These are phyloP conservation scores for Theileria parva DNA, from an alignment of 169 alveolate genomes.

Conservation along the genomic window DNA sequence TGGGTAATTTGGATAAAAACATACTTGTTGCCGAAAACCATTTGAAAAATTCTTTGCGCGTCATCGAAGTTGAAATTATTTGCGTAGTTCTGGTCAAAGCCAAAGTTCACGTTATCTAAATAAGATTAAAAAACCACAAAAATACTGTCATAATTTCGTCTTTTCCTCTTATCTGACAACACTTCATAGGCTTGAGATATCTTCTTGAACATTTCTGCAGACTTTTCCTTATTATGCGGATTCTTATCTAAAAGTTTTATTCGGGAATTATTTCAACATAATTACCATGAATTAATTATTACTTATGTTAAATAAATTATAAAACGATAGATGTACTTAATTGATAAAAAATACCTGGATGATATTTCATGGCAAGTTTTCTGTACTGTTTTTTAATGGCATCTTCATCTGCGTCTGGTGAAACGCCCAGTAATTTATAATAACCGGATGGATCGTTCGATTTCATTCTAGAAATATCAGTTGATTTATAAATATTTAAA, in stretches of 20 bases:
- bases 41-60: conserved; percentile 66
- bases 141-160: conserved; percentile 70
- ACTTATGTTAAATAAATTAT: too few species aligned
- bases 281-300: background rate
- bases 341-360: conserved; percentile 66
- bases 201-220: conserved; percentile 72
- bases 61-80: conserved; percentile 65
- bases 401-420: conserved; percentile 64
- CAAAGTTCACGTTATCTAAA: conserved; percentile 22
- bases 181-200: conserved; percentile 74
- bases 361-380: conserved; percentile 72
- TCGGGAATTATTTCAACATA: background rate
- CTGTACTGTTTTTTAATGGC: conserved; percentile 69
- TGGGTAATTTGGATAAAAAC: background rate
- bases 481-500: background rate
- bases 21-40: conserved; percentile 65
- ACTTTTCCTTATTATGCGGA: conserved; percentile 64
- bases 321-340: background rate
- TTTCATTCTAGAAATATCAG: background rate
- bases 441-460: conserved; percentile 58
- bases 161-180: conserved; percentile 68
- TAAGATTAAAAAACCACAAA: background rate
- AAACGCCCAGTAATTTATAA: conserved; percentile 71
- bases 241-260: conserved; percentile 54
- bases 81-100: background rate